These are phyloP conservation scores for Boletus edulis DNA, from an alignment of 768 basidiomycete species.

Conservation along the genomic window DNA sequence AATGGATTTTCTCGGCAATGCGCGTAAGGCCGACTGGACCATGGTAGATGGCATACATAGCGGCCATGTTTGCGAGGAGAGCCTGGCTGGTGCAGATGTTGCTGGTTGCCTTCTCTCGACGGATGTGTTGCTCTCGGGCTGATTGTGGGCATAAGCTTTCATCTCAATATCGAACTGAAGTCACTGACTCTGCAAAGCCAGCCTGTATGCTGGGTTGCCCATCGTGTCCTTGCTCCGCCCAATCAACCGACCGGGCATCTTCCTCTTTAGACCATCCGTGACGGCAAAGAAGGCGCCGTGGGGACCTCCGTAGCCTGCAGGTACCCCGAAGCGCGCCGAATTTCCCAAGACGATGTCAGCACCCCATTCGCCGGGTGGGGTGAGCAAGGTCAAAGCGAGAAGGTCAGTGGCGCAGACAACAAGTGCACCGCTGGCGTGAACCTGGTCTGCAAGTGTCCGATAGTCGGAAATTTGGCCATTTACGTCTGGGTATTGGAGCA, in stretches of 20 bases:
- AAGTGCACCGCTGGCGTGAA: conserved; percentile 76
- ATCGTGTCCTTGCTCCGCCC: conserved; percentile 83
- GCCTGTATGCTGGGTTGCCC: conserved; percentile 85
- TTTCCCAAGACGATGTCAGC: conserved; percentile 95
- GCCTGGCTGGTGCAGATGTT: conserved; percentile 99
- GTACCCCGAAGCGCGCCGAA: conserved; percentile 95
- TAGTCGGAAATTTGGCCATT: conserved; percentile 82
- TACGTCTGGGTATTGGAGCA: conserved; percentile 94
- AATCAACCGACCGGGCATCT: conserved; percentile 98
- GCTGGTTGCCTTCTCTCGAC: conserved; percentile 96
- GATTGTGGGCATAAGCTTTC: conserved; percentile 6
- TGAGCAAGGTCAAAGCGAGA: conserved; percentile 87
- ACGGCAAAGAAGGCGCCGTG: conserved; percentile 98
- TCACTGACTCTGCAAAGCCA: conserved; percentile 88
- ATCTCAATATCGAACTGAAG: not conserved
- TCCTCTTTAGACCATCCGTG: conserved; percentile 87
- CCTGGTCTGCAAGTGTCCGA: conserved; percentile 55
- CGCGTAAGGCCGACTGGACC: conserved; percentile 81
- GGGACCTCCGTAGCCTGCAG: conserved; percentile 95
- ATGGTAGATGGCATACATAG: conserved; percentile 98
- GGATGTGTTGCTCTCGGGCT: conserved; percentile 97
- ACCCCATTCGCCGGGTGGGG: conserved; percentile 98
- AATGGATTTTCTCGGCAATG: conserved; percentile 91
- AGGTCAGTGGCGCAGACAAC: conserved; percentile 90
- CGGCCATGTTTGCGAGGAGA: conserved; percentile 97